Percentiles rank a stretch among this genome's conserved stretches.
Evolutionary conservation across 768 basidiomycete species (phyloP).

Genomic region (Xerocomus spinulosus): DNA sequence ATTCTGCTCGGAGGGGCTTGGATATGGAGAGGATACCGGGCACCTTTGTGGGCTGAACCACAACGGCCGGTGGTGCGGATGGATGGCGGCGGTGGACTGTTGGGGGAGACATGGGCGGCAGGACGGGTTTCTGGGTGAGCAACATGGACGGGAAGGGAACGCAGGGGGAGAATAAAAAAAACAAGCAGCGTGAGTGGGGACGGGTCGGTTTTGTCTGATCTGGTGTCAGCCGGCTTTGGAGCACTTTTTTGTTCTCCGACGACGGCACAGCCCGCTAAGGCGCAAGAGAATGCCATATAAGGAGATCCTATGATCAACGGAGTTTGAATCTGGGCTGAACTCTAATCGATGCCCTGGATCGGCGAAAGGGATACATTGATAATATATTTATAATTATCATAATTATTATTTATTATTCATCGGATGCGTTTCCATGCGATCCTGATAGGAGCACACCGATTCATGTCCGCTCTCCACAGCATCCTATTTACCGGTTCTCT

Average conservation of each 20-base stretch:
- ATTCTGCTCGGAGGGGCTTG: conserved; percentile 42
- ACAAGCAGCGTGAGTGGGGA: conserved; percentile 25
- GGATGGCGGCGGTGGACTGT: conserved; percentile 57
- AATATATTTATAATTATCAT: too few relatives aligned
- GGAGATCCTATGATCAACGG: conserved; percentile 17
- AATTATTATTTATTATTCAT: conserved; percentile 6
- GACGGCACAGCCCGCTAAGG: conserved; percentile 26
- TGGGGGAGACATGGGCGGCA: conserved; percentile 27
- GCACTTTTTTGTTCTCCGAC: conserved; percentile 33
- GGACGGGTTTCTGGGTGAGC: conserved; percentile 38
- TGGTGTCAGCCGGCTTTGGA: conserved; percentile 29
- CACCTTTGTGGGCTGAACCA: conserved; percentile 67
- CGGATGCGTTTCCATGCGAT: conserved; percentile 8
- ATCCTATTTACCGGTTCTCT: not conserved
- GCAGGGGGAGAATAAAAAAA: conserved; percentile 12
- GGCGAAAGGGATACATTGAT: not conserved
- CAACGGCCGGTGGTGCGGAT: conserved; percentile 62
- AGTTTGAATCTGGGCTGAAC: conserved; percentile 27
- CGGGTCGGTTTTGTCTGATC: conserved; percentile 27
- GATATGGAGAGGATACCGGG: conserved; percentile 71
- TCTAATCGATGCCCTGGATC: conserved; percentile 14
- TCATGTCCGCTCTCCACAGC: conserved; percentile 9
- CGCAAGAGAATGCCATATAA: conserved; percentile 21
- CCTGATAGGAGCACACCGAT: not conserved
- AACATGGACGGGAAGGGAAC: conserved; percentile 31